These are phyloP conservation scores for Alternaria angustiovoidea DNA, from an alignment of 2,329 filamentous ascomycete species.

Conservation along the genomic window DNA sequence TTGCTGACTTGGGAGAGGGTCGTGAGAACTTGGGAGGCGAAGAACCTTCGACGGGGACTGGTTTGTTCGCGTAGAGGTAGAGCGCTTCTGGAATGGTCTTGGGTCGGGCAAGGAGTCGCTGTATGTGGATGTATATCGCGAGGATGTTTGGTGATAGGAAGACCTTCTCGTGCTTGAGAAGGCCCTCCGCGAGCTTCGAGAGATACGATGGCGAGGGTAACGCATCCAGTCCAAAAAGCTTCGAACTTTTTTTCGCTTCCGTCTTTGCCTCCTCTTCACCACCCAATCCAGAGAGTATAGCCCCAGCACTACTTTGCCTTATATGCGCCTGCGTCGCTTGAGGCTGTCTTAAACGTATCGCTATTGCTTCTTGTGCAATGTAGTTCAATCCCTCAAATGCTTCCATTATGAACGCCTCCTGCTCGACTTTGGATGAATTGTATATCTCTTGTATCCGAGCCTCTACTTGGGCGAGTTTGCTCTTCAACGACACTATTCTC, in stretches of 20 bases:
- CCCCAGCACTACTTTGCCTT: conserved; percentile 44
- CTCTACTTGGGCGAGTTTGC: conserved; percentile 37
- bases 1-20: conserved; percentile 72
- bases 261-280: conserved; percentile 26
- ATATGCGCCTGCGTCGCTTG: conserved; percentile 31
- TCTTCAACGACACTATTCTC: conserved; percentile 30
- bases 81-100: conserved; percentile 82
- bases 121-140: conserved; percentile 76
- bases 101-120: conserved; percentile 75
- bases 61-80: conserved; percentile 83
- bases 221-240: conserved; percentile 26
- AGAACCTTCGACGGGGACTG: conserved; percentile 69
- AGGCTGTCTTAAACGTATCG: conserved; percentile 38
- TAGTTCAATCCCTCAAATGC: conserved; percentile 34
- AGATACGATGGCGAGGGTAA: conserved; percentile 51
- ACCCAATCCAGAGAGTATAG: conserved; percentile 43
- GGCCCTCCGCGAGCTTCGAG: conserved; percentile 68
- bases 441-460: conserved; percentile 36
- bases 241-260: conserved; percentile 15
- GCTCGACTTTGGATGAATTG: conserved; percentile 39
- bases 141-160: conserved; percentile 80
- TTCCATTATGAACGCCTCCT: conserved; percentile 30
- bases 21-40: conserved; percentile 52
- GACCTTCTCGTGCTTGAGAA: conserved; percentile 77
- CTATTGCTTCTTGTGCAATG: conserved; percentile 39